phyloP scores from a whole-genome alignment of 2,329 filamentous ascomycete species.

The Lojkania enalia region DNA sequence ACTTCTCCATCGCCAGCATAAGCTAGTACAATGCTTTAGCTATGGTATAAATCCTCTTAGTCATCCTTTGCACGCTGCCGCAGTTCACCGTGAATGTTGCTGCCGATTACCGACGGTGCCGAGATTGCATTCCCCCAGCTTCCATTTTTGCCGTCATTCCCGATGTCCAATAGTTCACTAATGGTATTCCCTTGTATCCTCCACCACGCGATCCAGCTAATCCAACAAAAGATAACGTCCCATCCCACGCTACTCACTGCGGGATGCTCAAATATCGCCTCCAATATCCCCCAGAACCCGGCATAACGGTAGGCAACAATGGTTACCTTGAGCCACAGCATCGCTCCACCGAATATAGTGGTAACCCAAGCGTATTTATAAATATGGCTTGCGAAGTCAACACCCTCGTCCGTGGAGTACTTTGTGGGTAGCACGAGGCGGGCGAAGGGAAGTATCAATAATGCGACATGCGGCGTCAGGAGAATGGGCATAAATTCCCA shows the following conservation, averaged over 20 bases:
- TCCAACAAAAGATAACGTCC: conserved; percentile 43
- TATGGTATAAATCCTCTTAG: too few relatives aligned
- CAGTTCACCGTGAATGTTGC: conserved; percentile 13
- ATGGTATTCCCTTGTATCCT: conserved; percentile 14
- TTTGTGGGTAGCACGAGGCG: conserved; percentile 28
- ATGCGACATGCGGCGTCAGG: conserved; percentile 33
- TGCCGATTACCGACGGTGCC: conserved; percentile 10
- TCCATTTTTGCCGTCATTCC: conserved; percentile 6
- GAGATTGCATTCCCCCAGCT: too few relatives aligned
- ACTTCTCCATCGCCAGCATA: too few relatives aligned
- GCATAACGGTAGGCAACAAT: conserved; percentile 22
- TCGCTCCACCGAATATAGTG: conserved; percentile 14
- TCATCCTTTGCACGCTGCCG: conserved; percentile 22
- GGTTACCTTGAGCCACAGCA: conserved; percentile 23
- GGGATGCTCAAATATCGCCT: conserved; percentile 36
- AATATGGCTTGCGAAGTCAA: conserved; percentile 23
- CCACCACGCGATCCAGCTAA: conserved; percentile 41
- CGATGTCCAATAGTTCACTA: conserved; percentile 2
- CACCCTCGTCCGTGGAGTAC: conserved; percentile 21
- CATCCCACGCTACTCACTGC: conserved; percentile 42
- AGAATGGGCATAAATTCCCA: conserved; percentile 34
- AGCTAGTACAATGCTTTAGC: too few relatives aligned
- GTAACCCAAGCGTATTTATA: conserved; percentile 30
- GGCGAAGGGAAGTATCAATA: conserved; percentile 29
- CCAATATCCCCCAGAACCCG: conserved; percentile 22